These are phyloP conservation scores for Drechslerella dactyloides DNA, from an alignment of 2,329 filamentous ascomycete genomes.

Conservation along the genomic window DNA sequence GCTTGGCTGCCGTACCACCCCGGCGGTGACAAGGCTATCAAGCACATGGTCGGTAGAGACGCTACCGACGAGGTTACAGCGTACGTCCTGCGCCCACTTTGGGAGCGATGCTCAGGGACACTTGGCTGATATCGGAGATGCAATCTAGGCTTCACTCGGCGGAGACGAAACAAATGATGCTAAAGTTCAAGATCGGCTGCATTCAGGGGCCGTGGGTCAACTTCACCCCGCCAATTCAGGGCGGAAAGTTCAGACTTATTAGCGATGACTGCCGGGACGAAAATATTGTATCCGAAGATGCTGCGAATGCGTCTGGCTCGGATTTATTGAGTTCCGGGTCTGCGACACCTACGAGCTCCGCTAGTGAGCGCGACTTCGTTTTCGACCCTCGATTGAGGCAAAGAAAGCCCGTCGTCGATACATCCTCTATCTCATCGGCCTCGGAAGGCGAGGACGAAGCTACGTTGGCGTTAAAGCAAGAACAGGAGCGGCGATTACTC, in stretches of 20 bases:
- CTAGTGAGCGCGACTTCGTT: conserved; percentile 53
- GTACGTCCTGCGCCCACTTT: conserved; percentile 63
- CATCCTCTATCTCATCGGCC: conserved; percentile 33
- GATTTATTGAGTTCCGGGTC: conserved; percentile 43
- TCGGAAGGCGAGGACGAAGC: conserved; percentile 62
- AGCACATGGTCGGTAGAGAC: conserved; percentile 91
- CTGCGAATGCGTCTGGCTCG: conserved; percentile 12
- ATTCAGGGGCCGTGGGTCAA: conserved; percentile 84
- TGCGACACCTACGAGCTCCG: conserved; percentile 53
- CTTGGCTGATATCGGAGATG: conserved; percentile 31
- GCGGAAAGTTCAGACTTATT: conserved; percentile 43
- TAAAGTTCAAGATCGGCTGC: conserved; percentile 79
- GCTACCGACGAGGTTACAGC: conserved; percentile 92
- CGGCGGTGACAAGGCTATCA: conserved; percentile 86
- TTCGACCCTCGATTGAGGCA: conserved; percentile 52
- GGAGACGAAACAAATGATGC: conserved; percentile 77
- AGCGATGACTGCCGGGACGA: conserved; percentile 31
- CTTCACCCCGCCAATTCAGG: conserved; percentile 89
- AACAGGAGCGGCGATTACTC: conserved; percentile 54
- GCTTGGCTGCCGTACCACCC: conserved; percentile 89
- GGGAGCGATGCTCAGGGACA: background rate
- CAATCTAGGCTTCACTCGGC: conserved; percentile 75
- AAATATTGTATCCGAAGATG: conserved; percentile 17
- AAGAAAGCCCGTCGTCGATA: conserved; percentile 25
- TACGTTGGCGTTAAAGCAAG: conserved; percentile 52